These are phyloP conservation scores for Nosema muscidifuracis DNA, from an alignment of 371 early-diverging fungal species.

Conservation along the genomic window DNA sequence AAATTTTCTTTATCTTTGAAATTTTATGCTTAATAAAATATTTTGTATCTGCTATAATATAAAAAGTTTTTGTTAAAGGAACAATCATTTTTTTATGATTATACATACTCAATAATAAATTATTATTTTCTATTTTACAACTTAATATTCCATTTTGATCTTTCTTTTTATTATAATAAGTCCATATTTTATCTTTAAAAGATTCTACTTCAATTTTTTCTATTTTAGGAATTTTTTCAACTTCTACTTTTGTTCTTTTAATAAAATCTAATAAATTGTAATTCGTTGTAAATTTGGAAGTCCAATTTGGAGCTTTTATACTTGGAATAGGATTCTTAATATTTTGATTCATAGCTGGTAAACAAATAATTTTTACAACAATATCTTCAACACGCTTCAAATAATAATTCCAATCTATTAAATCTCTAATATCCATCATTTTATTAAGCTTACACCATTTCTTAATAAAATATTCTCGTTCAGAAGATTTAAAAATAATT, in stretches of 20 bases:
- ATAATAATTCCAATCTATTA: constrained; percentile 98
- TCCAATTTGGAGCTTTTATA: constrained; percentile 85
- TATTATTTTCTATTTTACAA: not conserved
- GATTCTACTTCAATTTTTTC: not conserved
- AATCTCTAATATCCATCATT: constrained; percentile 73
- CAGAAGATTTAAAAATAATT: constrained; percentile 80
- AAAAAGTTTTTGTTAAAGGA: not conserved
- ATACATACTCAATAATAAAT: not conserved
- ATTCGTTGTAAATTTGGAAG: not conserved
- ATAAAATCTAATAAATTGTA: constrained; percentile 3
- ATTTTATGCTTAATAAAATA: not conserved
- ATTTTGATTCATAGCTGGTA: constrained; percentile 93
- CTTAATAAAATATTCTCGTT: constrained; percentile 73
- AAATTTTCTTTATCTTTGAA: not conserved
- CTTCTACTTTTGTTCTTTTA: not conserved
- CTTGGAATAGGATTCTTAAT: constrained; percentile 79
- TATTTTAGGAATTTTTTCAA: not conserved
- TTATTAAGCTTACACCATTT: constrained; percentile 72
- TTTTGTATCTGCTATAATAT: not conserved
- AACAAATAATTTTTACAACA: constrained; percentile 89
- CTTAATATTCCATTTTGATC: not conserved
- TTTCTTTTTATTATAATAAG: not conserved
- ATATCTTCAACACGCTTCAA: constrained; percentile 83
- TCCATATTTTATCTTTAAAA: not conserved
- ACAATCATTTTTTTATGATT: not conserved